Evolutionary conservation across 805 yeast genomes (phyloP).

Genomic region (Yarrowia keelungensis): DNA sequence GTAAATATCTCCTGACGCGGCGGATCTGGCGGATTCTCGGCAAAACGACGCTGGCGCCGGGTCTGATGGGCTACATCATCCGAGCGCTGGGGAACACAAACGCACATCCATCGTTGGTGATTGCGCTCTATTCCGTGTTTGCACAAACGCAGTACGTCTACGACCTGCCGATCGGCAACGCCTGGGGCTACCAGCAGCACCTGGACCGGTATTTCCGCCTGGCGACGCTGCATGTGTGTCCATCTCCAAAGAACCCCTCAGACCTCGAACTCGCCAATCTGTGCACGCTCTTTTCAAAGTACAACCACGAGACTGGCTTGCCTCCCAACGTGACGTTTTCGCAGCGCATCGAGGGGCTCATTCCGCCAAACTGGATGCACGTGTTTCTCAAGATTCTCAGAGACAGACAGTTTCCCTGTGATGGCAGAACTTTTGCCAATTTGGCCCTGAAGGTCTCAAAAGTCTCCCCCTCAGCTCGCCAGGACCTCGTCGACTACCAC

Average conservation of each 20-base stretch:
- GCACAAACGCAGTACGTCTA: slow-evolving; percentile 31
- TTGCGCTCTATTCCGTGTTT: slow-evolving; percentile 13
- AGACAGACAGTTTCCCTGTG: slow-evolving; percentile 24
- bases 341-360: not conserved
- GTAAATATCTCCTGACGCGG: not conserved
- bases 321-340: slow-evolving; percentile 27
- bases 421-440: not conserved
- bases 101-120: slow-evolving; percentile 19
- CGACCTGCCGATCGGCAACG: slow-evolving; percentile 32
- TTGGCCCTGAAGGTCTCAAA: slow-evolving; percentile 1
- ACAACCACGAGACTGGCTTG: slow-evolving; percentile 33
- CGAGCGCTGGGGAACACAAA: not conserved
- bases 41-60: slow-evolving; percentile 12
- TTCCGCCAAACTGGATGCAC: slow-evolving; percentile 26
- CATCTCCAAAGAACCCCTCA: not conserved
- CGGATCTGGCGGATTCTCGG: slow-evolving; percentile 35
- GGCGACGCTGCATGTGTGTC: slow-evolving; percentile 10
- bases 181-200: slow-evolving; percentile 26
- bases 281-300: slow-evolving; percentile 9
- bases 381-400: slow-evolving; percentile 25
- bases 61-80: not conserved
- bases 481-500: slow-evolving; percentile 30
- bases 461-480: slow-evolving; percentile 23
- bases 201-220: slow-evolving; percentile 14
- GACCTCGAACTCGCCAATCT: not conserved